Evolutionary conservation across 495 filamentous ascomycete species (phyloP).

Genomic region (Penicillium mononematosum): DNA sequence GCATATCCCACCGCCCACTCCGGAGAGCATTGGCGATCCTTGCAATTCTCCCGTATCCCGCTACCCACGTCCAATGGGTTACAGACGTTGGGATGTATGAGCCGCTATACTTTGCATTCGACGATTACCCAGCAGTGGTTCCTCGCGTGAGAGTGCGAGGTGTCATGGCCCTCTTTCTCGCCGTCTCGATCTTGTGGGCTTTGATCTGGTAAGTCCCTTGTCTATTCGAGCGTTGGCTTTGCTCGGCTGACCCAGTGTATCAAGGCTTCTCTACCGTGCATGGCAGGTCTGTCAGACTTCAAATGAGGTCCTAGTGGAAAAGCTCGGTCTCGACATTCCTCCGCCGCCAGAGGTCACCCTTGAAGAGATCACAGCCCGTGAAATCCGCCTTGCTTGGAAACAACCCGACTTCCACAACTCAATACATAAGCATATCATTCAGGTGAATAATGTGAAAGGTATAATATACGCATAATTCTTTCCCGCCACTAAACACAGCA

Average conservation of each 20-base stretch:
- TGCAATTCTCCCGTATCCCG: conserved; percentile 16
- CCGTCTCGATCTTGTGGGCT: conserved; percentile 50
- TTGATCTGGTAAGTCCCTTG: conserved; percentile 47
- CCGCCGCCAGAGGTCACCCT: conserved; percentile 85
- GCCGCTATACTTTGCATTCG: conserved; percentile 47
- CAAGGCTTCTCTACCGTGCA: conserved; percentile 75
- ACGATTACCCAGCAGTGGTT: conserved; percentile 48
- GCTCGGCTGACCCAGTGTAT: conserved; percentile 2
- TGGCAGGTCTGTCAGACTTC: conserved; percentile 86
- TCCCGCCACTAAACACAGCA: not conserved
- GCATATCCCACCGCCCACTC: conserved; percentile 10
- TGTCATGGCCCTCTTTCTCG: conserved; percentile 52
- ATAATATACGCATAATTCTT: not conserved
- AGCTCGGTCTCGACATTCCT: conserved; percentile 91
- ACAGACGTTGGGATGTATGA: conserved; percentile 50
- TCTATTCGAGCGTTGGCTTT: not conserved
- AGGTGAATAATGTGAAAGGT: conserved; percentile 92
- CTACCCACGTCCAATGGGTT: conserved; percentile 39
- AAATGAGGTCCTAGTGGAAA: conserved; percentile 82
- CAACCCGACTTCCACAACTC: conserved; percentile 72
- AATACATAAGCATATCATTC: conserved; percentile 82
- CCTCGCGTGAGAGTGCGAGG: conserved; percentile 51
- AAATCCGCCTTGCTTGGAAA: conserved; percentile 90
- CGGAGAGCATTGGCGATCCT: conserved; percentile 6
- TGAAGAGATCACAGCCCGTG: conserved; percentile 83